phyloP scores from a whole-genome alignment of 805 yeast genomes.

The Metschnikowia santaceciliae region DNA sequence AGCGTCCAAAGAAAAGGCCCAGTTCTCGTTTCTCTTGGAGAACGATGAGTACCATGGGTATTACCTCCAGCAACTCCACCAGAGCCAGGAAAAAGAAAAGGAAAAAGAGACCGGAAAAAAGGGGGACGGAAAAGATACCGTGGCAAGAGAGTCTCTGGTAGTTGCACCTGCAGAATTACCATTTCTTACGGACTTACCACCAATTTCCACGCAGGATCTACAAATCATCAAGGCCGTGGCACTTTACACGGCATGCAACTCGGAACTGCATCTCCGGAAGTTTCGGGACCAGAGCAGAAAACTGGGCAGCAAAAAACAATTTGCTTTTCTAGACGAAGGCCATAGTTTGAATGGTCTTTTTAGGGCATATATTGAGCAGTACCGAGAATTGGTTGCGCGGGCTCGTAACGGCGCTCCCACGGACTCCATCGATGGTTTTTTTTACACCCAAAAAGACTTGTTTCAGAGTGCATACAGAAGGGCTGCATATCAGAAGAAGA shows the following conservation, averaged over 20 bases:
- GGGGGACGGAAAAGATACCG: not conserved
- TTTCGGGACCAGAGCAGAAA: slow-evolving; percentile 36
- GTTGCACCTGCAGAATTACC: slow-evolving; percentile 19
- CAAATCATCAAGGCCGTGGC: slow-evolving; percentile 74
- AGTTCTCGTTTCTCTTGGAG: slow-evolving; percentile 61
- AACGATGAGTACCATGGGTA: slow-evolving; percentile 54
- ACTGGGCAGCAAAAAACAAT: slow-evolving; percentile 46
- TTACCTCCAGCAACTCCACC: slow-evolving; percentile 30
- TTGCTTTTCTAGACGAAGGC: slow-evolving; percentile 56
- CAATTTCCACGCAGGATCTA: slow-evolving; percentile 58
- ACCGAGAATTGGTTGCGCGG: slow-evolving; percentile 28
- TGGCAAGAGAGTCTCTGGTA: not conserved
- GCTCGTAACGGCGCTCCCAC: slow-evolving; percentile 4
- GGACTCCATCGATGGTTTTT: slow-evolving; percentile 9
- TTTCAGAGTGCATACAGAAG: slow-evolving; percentile 48
- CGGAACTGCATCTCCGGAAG: slow-evolving; percentile 35
- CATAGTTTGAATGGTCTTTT: slow-evolving; percentile 63
- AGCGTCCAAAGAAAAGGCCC: slow-evolving; percentile 43
- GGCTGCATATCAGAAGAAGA: slow-evolving; percentile 49
- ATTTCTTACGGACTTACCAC: slow-evolving; percentile 28
- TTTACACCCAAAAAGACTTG: slow-evolving; percentile 28
- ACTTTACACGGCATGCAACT: slow-evolving; percentile 58
- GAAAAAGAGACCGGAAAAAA: not conserved
- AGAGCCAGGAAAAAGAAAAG: not conserved
- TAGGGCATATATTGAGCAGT: slow-evolving; percentile 51